Evolutionary conservation across 345 rosid species (phyloP).

Genomic region (Populus simonii): DNA sequence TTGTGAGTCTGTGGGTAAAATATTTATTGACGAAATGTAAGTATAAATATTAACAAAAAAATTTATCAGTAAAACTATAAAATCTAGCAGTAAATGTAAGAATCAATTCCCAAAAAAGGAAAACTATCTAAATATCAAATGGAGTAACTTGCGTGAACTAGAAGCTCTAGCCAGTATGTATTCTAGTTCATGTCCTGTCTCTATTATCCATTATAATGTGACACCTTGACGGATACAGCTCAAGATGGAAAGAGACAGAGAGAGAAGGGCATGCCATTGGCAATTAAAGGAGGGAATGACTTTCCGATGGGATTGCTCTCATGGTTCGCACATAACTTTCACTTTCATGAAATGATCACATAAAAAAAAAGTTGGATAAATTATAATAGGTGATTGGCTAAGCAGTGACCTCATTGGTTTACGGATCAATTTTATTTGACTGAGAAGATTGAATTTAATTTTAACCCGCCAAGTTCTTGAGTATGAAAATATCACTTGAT

Average conservation of each 20-base stretch:
- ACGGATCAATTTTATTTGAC: neutral
- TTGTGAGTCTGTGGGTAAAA: rapidly evolving
- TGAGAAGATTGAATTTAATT: too few relatives aligned
- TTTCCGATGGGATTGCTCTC: neutral
- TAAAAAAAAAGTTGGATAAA: neutral
- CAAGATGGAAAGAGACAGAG: slow-evolving; percentile 3
- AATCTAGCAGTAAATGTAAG: neutral
- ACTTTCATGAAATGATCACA: neutral
- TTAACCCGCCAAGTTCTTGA: too few relatives aligned
- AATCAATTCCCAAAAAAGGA: neutral
- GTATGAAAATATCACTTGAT: too few relatives aligned
- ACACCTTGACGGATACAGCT: slow-evolving; percentile 19
- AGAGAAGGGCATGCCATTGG: slow-evolving; percentile 1
- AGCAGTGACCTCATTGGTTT: slow-evolving; percentile 23
- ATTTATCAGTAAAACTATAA: too few relatives aligned
- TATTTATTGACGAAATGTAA: too few relatives aligned
- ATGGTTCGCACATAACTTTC: neutral
- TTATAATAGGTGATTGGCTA: slow-evolving; percentile 6
- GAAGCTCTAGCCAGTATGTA: neutral
- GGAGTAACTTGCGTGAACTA: neutral
- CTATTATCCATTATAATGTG: neutral
- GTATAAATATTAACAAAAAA: too few relatives aligned
- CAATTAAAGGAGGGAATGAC: slow-evolving; percentile 3
- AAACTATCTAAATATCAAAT: neutral
- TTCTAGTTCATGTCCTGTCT: neutral